Base-by-base conservation (phyloP, 148 eudicot species). In the Chenopodium formosanum region DNA sequence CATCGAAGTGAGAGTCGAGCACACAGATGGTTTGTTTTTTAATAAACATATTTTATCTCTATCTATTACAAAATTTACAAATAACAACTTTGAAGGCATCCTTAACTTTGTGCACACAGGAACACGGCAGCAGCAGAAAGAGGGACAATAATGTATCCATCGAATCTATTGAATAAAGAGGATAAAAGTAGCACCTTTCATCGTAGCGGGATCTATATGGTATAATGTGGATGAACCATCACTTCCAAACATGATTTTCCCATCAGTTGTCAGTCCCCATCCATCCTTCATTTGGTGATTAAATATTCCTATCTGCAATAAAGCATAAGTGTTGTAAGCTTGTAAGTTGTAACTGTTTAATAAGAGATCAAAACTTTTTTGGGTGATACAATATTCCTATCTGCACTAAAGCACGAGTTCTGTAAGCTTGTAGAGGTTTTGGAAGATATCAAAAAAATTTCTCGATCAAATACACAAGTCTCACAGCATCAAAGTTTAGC, bases 181-280 rank as follows among this genome's bases (percentile, higher is more conserved):
- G 4, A 64, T 23, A 46, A 46, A 66, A 71, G n/a, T 12, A 16
- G 50, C 63, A 96, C 99, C 97, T 94, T 90, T 86, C 82, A 92
- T 76, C 22, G 95, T 86, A 64, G 85, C 84, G 76, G 97, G 95
- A 84, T 96, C 90, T 73, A 96, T 89, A 56, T 90, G 87, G 86
- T 96, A 96, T 78, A 96, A 75, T 73, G 89, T 89, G 70, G 99
- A 94, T 47, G 89, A 88, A 86, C 99, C 99, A 82, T 96, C 99
- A 89, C 88, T 92, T 83, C 99, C 99, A 77, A 86, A 94, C 74
- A 96, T 32, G 75, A 90, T 81, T 83, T 89, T 85, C 22, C 97
- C 98, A 87, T 96, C 98, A 60, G 97, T 94, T 83, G 99, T 89
- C 81, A 96, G 85, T 13, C 99, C 99, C 99, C 99, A 96, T 27